phyloP scores from a whole-genome alignment of 1,139 yeast species.

The Entelexis paramagnoliae region DNA sequence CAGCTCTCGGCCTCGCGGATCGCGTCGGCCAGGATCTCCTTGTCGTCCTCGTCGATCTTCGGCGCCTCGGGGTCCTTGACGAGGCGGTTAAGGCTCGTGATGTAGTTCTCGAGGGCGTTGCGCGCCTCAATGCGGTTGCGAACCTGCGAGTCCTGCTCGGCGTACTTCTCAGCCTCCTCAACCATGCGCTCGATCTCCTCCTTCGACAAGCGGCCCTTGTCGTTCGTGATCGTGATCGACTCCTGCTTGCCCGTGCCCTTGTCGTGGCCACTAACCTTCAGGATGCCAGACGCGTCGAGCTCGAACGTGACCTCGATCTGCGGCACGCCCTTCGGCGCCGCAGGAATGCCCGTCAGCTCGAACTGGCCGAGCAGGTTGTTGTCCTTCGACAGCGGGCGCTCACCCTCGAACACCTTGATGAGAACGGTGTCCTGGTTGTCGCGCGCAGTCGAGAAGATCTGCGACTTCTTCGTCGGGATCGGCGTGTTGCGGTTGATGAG shows the following conservation, averaged over 20 bases:
- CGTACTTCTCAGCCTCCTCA: conserved; percentile 84
- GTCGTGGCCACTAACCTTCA: conserved; percentile 87
- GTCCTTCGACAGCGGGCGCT: conserved; percentile 91
- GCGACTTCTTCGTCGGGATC: conserved; percentile 93
- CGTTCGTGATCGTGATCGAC: conserved; percentile 89
- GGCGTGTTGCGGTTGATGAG: conserved; percentile 94
- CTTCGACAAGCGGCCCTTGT: conserved; percentile 78
- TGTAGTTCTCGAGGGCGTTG: conserved; percentile 81
- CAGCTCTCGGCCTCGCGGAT: conserved; percentile 79
- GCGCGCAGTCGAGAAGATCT: conserved; percentile 92
- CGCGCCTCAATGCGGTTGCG: conserved; percentile 77
- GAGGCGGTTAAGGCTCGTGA: conserved; percentile 74
- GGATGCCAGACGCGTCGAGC: conserved; percentile 88
- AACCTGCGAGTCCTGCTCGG: conserved; percentile 74
- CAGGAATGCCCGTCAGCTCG: conserved; percentile 91
- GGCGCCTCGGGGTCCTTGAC: conserved; percentile 46
- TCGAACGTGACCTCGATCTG: conserved; percentile 94
- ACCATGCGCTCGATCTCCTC: conserved; percentile 92
- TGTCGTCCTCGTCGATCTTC: conserved; percentile 77
- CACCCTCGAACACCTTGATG: conserved; percentile 96
- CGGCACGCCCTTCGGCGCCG: conserved; percentile 97
- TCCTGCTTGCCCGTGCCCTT: conserved; percentile 96
- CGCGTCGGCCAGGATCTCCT: conserved; percentile 82
- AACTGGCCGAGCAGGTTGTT: conserved; percentile 93
- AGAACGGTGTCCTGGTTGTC: conserved; percentile 96